Percentiles rank a stretch among this genome's conserved stretches.
phyloP scores from a whole-genome alignment of 2,329 filamentous ascomycete genomes.

The Colletotrichum brevisporum region DNA sequence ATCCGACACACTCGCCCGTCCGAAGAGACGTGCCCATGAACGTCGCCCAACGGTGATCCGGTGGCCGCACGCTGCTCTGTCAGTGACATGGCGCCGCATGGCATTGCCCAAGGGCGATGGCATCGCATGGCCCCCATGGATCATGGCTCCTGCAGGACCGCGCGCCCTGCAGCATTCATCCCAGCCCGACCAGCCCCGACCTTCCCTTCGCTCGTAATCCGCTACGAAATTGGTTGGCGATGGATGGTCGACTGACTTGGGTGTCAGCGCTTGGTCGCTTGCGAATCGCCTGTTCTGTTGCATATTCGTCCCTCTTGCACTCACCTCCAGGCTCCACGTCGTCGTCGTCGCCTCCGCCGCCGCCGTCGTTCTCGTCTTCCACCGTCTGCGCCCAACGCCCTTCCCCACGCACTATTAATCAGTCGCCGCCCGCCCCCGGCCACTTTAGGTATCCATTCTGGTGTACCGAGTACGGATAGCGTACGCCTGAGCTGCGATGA shows the following conservation, averaged over 20 bases:
- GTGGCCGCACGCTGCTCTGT: background rate
- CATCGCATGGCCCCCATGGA: slow-evolving; percentile 36
- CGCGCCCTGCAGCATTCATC: slow-evolving; percentile 26
- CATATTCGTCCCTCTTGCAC: background rate
- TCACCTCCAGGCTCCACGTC: background rate
- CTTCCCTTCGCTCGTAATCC: slow-evolving; percentile 26
- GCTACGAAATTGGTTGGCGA: slow-evolving; percentile 21
- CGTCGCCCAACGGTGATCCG: background rate
- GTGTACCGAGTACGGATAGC: no score
- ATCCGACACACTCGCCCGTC: background rate
- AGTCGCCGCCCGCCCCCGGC: background rate
- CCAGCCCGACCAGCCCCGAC: slow-evolving; percentile 20
- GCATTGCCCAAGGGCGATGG: background rate
- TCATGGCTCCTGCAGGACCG: slow-evolving; percentile 25
- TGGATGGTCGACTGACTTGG: slow-evolving; percentile 30
- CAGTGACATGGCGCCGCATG: slow-evolving; percentile 32
- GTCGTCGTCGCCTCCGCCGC: background rate
- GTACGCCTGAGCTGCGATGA: slow-evolving; percentile 21
- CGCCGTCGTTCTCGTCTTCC: slow-evolving; percentile 15
- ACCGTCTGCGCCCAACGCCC: slow-evolving; percentile 8
- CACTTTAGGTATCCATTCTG: background rate
- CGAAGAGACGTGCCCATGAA: background rate
- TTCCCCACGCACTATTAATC: slow-evolving; percentile 6
- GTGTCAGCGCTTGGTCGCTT: slow-evolving; percentile 18
- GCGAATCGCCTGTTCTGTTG: slow-evolving; percentile 9